phyloP scores from a whole-genome alignment of 495 filamentous ascomycete genomes.

The Aspergillus kassunensis region DNA sequence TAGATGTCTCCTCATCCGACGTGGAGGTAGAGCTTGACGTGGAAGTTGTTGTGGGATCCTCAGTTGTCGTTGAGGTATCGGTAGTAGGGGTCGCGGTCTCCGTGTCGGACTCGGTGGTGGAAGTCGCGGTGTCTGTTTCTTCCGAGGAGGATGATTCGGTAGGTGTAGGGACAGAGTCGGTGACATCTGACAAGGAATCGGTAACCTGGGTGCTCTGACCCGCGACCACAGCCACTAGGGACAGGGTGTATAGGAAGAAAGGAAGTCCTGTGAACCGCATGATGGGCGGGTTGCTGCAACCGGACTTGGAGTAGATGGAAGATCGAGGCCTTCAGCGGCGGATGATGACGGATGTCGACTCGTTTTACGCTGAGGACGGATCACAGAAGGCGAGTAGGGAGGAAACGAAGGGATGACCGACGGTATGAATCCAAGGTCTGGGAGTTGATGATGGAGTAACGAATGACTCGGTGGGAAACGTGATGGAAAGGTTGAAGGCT shows the following conservation, averaged over 20 bases:
- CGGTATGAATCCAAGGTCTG: not conserved
- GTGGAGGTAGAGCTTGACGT: constrained; percentile 4
- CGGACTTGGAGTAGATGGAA: not conserved
- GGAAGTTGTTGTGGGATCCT: constrained; percentile 4
- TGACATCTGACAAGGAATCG: constrained; percentile 21
- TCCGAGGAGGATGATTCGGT: constrained; percentile 17
- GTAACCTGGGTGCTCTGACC: constrained; percentile 30
- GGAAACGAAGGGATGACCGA: not conserved
- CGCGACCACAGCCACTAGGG: constrained; percentile 34
- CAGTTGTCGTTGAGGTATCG: constrained; percentile 17
- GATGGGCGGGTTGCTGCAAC: constrained; percentile 15
- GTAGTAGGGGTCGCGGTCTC: constrained; percentile 20
- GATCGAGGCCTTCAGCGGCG: constrained; percentile 10
- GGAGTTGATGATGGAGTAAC: constrained; percentile 14
- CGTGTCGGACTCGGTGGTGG: constrained; percentile 4
- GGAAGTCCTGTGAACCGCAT: constrained; percentile 39
- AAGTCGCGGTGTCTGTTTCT: constrained; percentile 4
- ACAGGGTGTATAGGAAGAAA: constrained; percentile 35
- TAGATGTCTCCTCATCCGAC: not conserved
- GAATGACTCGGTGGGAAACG: constrained; percentile 17
- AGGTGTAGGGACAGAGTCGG: constrained; percentile 13
- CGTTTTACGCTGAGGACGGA: constrained; percentile 5
- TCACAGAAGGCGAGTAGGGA: constrained; percentile 3
- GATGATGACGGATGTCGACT: not conserved
- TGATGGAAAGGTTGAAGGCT: constrained; percentile 12